Evolutionary conservation across 2,329 filamentous ascomycete species (phyloP).

Genomic region (Trichoderma brevicompactum): DNA sequence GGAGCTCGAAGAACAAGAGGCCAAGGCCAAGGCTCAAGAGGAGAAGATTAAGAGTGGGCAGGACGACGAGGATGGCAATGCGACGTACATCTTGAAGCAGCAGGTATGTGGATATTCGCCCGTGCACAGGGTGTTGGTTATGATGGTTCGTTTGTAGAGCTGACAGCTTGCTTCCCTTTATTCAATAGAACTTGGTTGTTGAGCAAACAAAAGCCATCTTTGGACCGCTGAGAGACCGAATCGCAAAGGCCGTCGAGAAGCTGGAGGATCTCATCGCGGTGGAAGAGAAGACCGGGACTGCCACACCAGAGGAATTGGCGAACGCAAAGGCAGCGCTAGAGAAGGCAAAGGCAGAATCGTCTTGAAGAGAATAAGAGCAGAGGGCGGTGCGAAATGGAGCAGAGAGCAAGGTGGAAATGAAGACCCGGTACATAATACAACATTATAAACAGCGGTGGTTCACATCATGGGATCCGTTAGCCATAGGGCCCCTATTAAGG

Average conservation of each 20-base stretch:
- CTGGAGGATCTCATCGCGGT: conserved; percentile 77
- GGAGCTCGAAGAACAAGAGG: conserved; percentile 76
- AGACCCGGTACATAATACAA: not conserved
- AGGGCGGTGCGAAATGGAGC: not conserved
- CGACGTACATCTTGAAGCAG: conserved; percentile 79
- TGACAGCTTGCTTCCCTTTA: conserved; percentile 14
- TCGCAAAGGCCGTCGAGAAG: conserved; percentile 70
- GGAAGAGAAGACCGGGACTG: conserved; percentile 52
- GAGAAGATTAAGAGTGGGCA: conserved; percentile 57
- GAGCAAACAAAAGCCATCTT: conserved; percentile 88
- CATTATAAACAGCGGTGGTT: not conserved
- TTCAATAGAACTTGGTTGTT: conserved; percentile 73
- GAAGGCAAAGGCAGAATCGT: conserved; percentile 48
- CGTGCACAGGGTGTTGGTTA: not conserved
- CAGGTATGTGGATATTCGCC: conserved; percentile 63
- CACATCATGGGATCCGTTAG: conserved; percentile 9
- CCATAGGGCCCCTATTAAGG: not conserved
- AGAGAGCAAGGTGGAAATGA: not conserved
- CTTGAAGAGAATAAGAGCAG: not conserved
- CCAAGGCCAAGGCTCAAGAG: conserved; percentile 70
- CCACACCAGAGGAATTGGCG: conserved; percentile 54
- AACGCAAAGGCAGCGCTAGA: conserved; percentile 60
- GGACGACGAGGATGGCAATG: conserved; percentile 70
- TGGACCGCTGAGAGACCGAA: conserved; percentile 70
- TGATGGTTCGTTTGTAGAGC: not conserved